Conservation (phyloP, 495 filamentous ascomycete genomes). For the Parmelia sp. region DNA sequence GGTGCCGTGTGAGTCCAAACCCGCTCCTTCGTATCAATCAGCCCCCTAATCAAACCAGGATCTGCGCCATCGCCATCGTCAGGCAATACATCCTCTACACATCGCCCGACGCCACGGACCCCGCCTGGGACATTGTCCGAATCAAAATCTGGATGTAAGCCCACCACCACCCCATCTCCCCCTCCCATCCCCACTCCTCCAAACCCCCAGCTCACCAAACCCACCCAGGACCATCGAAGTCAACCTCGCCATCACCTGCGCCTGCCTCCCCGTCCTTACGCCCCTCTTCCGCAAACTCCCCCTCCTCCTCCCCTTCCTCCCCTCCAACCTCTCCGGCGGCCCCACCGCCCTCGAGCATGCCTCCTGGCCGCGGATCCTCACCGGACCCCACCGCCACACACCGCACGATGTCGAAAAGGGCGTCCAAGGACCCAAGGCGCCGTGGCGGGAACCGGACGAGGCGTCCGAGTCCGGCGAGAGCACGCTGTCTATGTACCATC, state of each 20-base stretch:
- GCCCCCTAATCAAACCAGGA: not conserved
- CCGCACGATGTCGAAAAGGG: not conserved
- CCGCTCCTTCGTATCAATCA: not conserved
- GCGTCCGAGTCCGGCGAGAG: not conserved
- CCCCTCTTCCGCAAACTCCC: conserved; percentile 9
- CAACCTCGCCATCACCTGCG: conserved; percentile 20
- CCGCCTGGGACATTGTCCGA: not conserved
- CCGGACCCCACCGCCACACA: not conserved
- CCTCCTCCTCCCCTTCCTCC: not conserved
- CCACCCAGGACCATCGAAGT: conserved; percentile 6
- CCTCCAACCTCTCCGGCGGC: not conserved
- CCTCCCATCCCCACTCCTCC: not conserved
- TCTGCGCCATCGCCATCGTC: not conserved
- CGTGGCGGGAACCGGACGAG: not conserved
- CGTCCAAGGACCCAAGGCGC: not conserved
- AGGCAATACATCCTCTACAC: conserved; percentile 6
- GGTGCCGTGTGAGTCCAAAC: conserved; percentile 10
- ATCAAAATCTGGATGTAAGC: conserved; percentile 16
- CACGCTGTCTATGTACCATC: not conserved
- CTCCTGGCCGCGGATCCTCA: not conserved
- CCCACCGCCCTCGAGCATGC: not conserved
- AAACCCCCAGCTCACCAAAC: not conserved
- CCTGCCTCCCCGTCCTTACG: conserved; percentile 13
- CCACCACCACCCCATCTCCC: not conserved
- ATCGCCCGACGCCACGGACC: not conserved